A percentile compares a stretch with the other conserved stretches of the same genome.
Evolutionary conservation across 2,329 filamentous ascomycete species (phyloP).

Genomic region (Fusarium austroafricanum): DNA sequence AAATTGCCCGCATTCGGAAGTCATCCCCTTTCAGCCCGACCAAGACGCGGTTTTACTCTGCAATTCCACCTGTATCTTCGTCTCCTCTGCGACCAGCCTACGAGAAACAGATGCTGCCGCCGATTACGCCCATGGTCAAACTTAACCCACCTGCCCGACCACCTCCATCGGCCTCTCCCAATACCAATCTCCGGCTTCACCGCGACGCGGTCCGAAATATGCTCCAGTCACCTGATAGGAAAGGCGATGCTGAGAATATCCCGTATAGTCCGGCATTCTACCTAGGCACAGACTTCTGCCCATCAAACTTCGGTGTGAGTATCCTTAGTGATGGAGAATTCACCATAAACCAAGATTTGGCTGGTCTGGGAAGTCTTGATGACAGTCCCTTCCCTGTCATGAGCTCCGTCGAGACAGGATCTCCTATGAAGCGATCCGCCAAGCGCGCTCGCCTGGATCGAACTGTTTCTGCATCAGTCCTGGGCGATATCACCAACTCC

Average conservation of each 20-base stretch:
- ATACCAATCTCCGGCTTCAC: constrained; percentile 90
- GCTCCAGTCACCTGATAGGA: constrained; percentile 78
- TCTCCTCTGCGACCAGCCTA: constrained; percentile 72
- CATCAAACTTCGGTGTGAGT: constrained; percentile 59
- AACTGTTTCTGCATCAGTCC: constrained; percentile 69
- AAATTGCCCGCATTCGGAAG: constrained; percentile 91
- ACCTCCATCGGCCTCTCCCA: constrained; percentile 86
- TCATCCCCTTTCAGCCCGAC: constrained; percentile 94
- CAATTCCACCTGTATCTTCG: constrained; percentile 68
- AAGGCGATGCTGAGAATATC: constrained; percentile 57
- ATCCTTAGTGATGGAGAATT: constrained; percentile 64
- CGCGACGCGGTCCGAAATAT: constrained; percentile 84
- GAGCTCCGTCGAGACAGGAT: constrained; percentile 66
- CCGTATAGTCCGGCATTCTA: constrained; percentile 77
- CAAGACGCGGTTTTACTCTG: constrained; percentile 69
- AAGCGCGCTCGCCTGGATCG: constrained; percentile 72
- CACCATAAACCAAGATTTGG: constrained; percentile 69
- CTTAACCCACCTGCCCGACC: constrained; percentile 70
- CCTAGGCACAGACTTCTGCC: constrained; percentile 67
- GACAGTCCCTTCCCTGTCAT: constrained; percentile 53
- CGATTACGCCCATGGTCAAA: constrained; percentile 85
- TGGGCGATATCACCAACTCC: constrained; percentile 70
- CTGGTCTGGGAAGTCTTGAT: constrained; percentile 46
- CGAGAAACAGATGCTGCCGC: constrained; percentile 74
- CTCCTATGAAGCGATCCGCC: constrained; percentile 73